phyloP scores from a whole-genome alignment of 2,329 filamentous ascomycete genomes.

The Pseudocercospora crystallina region DNA sequence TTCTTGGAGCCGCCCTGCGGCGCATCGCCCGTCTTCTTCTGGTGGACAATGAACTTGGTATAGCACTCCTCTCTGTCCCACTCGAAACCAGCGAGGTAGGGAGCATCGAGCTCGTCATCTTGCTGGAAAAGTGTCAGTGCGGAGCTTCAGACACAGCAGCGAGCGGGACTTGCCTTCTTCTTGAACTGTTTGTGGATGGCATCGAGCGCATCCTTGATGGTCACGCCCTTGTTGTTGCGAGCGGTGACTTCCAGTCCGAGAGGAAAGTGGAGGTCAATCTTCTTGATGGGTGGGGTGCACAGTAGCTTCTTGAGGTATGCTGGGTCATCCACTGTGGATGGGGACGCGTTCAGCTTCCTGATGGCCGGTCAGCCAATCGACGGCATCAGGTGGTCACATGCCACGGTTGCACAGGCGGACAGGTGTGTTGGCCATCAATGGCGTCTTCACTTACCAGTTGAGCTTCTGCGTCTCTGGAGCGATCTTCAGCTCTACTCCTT shows the following conservation, averaged over 20 bases:
- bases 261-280: slow-evolving; percentile 90
- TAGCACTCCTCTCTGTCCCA: slow-evolving; percentile 94
- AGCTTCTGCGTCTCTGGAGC: slow-evolving; percentile 82
- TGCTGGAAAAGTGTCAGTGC: slow-evolving; percentile 38
- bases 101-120: slow-evolving; percentile 89
- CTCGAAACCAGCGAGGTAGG: slow-evolving; percentile 91
- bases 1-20: slow-evolving; percentile 55
- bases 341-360: slow-evolving; percentile 93
- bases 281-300: slow-evolving; percentile 81
- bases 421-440: background rate
- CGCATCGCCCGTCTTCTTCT: slow-evolving; percentile 67
- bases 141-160: background rate
- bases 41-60: slow-evolving; percentile 83
- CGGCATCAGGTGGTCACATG: background rate
- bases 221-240: slow-evolving; percentile 89
- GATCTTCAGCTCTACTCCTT: slow-evolving; percentile 69
- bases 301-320: slow-evolving; percentile 79
- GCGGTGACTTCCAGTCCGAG: slow-evolving; percentile 84
- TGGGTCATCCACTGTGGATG: slow-evolving; percentile 75
- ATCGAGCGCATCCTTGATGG: slow-evolving; percentile 94
- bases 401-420: background rate
- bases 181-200: slow-evolving; percentile 96
- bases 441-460: slow-evolving; percentile 66
- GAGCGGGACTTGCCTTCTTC: slow-evolving; percentile 71
- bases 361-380: slow-evolving; percentile 1